phyloP scores from a whole-genome alignment of 1,139 yeast species.

The Candida frijolesensis region DNA sequence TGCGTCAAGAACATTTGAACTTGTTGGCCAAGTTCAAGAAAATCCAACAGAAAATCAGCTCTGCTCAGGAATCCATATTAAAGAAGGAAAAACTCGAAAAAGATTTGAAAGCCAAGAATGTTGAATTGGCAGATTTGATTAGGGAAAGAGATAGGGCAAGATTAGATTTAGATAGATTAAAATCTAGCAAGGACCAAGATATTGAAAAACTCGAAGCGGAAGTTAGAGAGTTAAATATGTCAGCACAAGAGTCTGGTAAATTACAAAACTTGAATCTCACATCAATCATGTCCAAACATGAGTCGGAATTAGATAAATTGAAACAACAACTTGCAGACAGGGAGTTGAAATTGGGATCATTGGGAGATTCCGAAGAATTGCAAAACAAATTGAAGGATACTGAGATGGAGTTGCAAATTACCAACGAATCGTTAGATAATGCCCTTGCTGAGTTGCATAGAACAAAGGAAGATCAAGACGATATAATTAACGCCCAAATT shows the following conservation, averaged over 20 bases:
- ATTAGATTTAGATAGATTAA: slow-evolving; percentile 74
- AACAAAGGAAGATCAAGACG: slow-evolving; percentile 56
- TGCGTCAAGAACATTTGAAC: slow-evolving; percentile 84
- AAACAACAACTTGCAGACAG: slow-evolving; percentile 37
- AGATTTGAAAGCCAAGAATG: slow-evolving; percentile 81
- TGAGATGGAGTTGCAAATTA: slow-evolving; percentile 78
- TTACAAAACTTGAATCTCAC: slow-evolving; percentile 68
- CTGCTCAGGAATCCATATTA: slow-evolving; percentile 90
- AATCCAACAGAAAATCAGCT: slow-evolving; percentile 84
- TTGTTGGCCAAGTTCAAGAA: slow-evolving; percentile 79
- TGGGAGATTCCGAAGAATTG: slow-evolving; percentile 31
- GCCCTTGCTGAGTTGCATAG: slow-evolving; percentile 64
- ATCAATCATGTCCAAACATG: slow-evolving; percentile 63
- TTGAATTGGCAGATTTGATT: slow-evolving; percentile 86
- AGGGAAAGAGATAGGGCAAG: slow-evolving; percentile 90
- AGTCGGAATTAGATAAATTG: slow-evolving; percentile 51
- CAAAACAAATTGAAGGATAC: slow-evolving; percentile 60
- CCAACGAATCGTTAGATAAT: slow-evolving; percentile 78
- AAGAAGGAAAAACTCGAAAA: slow-evolving; percentile 82
- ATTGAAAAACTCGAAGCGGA: slow-evolving; percentile 69
- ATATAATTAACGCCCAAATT: slow-evolving; percentile 59
- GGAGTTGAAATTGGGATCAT: slow-evolving; percentile 22
- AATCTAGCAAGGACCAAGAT: slow-evolving; percentile 67
- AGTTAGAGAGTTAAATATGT: slow-evolving; percentile 61
- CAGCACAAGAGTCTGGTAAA: slow-evolving; percentile 65